Evolutionary conservation across 148 eudicot genomes (phyloP), one percentile per base, ranked within the genome.

Genomic region (Spergularia bocconei): DNA sequence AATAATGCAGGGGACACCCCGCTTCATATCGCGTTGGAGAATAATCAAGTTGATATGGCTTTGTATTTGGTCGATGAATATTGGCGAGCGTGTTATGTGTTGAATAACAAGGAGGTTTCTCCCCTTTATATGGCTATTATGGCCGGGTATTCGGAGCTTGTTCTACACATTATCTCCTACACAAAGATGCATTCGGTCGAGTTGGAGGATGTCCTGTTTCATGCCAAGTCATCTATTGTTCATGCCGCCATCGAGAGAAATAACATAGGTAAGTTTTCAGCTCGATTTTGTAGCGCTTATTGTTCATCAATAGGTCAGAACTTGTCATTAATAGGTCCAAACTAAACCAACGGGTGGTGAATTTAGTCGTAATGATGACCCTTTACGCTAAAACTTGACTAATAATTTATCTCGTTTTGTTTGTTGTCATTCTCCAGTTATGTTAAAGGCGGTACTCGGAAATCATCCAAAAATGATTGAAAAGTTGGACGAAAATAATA

Each of bases 21-120:
- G 5, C 51, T 79, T 11, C 78, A 79, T 53, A 74, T 79, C 16
- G 75, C 82, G 6, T 44, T 79, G 7, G 65, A 69, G 16, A 74
- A 74, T 69, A 15, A 62, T 38, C 64, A 74, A 3, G 13, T 13
- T 16, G 4, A 69, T 1, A 54, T 79, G 75, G 82, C 65, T 6
- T 0, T 0, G 4, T 17, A 39, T 62, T 69, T 79, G 75, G 69
- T 79, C 21, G 52, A 75, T 14, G 29, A 74, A n/a, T 74, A 14
- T 53, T 14, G 59, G 20, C 44, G 23, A 39, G 77, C 75, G 4
- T 68, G 77, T 63, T 69, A 58, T 23, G 29, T 9, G 4, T 11
- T 79, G 57, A 79, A 79, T 73, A 56, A 20, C 0, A 33, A 58
- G 2, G 8, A 12, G 3, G 23, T 50, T 19, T 59, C 62, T 73